Base-by-base conservation (phyloP, 1,284 basidiomycete species). In the Farysia itapuensis region DNA sequence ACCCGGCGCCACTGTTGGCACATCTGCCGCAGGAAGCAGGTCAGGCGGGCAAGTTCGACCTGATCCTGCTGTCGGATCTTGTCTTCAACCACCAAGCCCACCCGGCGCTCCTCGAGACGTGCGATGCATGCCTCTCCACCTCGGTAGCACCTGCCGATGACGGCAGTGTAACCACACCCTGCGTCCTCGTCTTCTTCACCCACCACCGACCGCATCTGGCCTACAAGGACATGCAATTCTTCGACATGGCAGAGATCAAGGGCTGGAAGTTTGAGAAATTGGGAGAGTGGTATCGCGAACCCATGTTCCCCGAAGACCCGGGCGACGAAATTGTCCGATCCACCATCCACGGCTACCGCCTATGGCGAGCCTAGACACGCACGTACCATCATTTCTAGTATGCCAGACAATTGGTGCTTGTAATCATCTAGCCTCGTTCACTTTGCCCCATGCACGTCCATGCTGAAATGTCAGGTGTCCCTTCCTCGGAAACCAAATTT, bases 31-130 rank as follows among this genome's bases (percentile, higher is more conserved):
- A 67, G 5, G 34, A 65, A 22, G 35, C 23, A 25, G 45, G 39
- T 5, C 32, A 40, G 3, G 35, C 43, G 5, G 45, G 46, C 58
- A 74, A 78, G 32, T 96, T 88, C 65, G 86, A 95, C 68, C 71
- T 94, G 12, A 83, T 97, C 52, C 85, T 97, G 45, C 81, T 97
- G 39, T 93, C 89, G 1, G 94, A 97, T 78, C 83, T 97, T 25
- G 83, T 94, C 21, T 93, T 93, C 78, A 93, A 79, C 48, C 78
- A 79, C 43, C 77, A 77, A 14, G 78, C 93, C 83, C 94, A 97
- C 72, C 84, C 85, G 20, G 89, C 90, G 0, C 79, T 97, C 15
- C 81, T 96, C 11, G 81, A 81, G 19, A 88, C 90, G 1, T 89
- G 90, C 70, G 84, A 88, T 22, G 54, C 68, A 8, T 78, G 78